Evolutionary conservation across 257 asterid species (phyloP).

Genomic region (Parsonsia alboflavescens): DNA sequence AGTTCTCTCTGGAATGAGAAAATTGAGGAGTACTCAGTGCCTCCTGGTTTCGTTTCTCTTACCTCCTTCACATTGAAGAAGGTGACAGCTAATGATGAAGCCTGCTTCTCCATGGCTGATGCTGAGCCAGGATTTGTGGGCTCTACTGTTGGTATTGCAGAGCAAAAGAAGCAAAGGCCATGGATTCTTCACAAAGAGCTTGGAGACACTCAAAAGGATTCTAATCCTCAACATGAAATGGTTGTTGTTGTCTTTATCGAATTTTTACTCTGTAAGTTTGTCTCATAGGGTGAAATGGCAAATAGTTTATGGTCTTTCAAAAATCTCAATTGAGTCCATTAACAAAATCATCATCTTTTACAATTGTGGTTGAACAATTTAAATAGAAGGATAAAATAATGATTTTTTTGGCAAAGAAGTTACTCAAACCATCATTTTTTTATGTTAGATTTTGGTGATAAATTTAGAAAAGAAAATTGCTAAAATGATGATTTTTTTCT

Average conservation of each 20-base stretch:
- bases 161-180: conserved; percentile 40
- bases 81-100: conserved; percentile 21
- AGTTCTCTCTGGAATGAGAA: conserved; percentile 11
- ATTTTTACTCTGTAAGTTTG: neutral
- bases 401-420: no score
- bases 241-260: conserved; percentile 20
- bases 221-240: conserved; percentile 36
- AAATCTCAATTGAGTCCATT: no score
- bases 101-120: conserved; percentile 12
- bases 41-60: conserved; percentile 78
- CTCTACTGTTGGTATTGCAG: conserved; percentile 27
- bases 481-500: no score
- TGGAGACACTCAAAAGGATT: conserved; percentile 22
- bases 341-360: no score
- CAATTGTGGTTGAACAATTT: no score
- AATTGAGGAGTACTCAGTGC: conserved; percentile 35
- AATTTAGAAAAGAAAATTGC: no score
- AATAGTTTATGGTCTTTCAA: no score
- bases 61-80: conserved; percentile 51
- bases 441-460: no score
- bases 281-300: no score
- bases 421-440: no score
- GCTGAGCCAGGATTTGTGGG: conserved; percentile 15
- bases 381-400: no score
- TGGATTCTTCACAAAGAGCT: conserved; percentile 41